Conservation (phyloP, 352 stramenopile species). For the Peronospora belbahrii region DNA sequence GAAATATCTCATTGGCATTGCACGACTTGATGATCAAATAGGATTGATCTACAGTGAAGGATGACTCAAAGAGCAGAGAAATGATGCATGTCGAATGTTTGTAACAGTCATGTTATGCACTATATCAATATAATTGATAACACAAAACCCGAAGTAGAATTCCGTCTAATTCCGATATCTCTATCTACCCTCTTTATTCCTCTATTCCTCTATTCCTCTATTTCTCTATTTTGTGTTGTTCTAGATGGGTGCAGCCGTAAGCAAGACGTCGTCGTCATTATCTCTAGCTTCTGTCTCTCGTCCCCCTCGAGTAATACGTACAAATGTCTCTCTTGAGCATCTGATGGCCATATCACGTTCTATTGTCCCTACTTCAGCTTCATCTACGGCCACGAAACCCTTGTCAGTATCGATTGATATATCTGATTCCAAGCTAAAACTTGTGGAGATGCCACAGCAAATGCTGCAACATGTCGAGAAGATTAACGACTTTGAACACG, state of each 20-base stretch:
- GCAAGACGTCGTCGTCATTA: conserved; percentile 18
- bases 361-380: not conserved
- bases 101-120: too few relatives aligned
- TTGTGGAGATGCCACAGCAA: conserved; percentile 52
- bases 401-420: conserved; percentile 16
- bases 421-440: conserved; percentile 12
- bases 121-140: too few relatives aligned
- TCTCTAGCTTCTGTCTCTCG: conserved; percentile 8
- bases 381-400: conserved; percentile 16
- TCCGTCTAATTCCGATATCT: not conserved
- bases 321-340: conserved; percentile 34
- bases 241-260: conserved; percentile 24
- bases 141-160: too few relatives aligned
- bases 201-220: not conserved
- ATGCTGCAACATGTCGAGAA: conserved; percentile 41
- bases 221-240: not conserved
- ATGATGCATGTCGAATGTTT: too few relatives aligned
- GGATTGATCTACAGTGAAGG: conserved; percentile 6
- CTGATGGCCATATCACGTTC: conserved; percentile 22
- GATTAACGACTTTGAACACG: conserved; percentile 51
- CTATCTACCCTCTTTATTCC: not conserved
- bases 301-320: conserved; percentile 27
- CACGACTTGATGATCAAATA: conserved; percentile 4
- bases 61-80: conserved; percentile 8
- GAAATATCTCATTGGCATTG: conserved; percentile 1